phyloP scores from a whole-genome alignment of 2,329 filamentous ascomycete genomes.

The Mariannaea elegans region DNA sequence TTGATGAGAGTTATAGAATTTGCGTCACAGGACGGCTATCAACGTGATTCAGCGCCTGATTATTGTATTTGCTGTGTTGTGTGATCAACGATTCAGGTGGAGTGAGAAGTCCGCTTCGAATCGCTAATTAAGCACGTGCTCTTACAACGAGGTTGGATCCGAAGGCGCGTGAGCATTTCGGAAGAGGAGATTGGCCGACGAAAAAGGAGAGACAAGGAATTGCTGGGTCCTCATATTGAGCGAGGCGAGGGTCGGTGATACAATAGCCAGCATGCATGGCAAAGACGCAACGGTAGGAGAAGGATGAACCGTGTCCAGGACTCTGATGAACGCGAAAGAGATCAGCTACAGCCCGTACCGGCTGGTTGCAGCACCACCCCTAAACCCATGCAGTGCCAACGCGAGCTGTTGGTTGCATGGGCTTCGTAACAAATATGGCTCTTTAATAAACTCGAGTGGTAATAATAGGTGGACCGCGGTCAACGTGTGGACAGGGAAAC shows the following conservation, averaged over 20 bases:
- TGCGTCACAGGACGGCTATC: neutral
- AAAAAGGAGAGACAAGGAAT: neutral
- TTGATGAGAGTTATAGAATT: neutral
- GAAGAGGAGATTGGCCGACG: slow-evolving; percentile 6
- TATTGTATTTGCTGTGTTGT: neutral
- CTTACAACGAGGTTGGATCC: neutral
- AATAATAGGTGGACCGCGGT: neutral
- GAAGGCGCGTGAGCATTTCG: slow-evolving; percentile 10
- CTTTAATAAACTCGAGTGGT: neutral
- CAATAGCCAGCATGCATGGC: neutral
- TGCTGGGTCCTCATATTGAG: neutral
- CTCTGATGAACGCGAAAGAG: too few species aligned
- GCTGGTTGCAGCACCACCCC: too few species aligned
- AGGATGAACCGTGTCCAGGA: too few species aligned
- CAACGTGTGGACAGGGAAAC: slow-evolving; percentile 4
- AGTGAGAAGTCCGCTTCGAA: neutral
- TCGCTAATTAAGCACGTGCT: slow-evolving; percentile 8
- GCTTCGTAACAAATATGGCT: neutral
- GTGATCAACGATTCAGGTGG: neutral
- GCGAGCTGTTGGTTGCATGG: neutral
- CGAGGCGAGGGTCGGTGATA: neutral
- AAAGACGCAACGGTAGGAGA: neutral
- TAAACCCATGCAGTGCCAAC: neutral
- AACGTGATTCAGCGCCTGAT: neutral
- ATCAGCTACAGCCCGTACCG: too few species aligned